phyloP scores from a whole-genome alignment of 139 green algal genomes.

The Gonium pectorale region DNA sequence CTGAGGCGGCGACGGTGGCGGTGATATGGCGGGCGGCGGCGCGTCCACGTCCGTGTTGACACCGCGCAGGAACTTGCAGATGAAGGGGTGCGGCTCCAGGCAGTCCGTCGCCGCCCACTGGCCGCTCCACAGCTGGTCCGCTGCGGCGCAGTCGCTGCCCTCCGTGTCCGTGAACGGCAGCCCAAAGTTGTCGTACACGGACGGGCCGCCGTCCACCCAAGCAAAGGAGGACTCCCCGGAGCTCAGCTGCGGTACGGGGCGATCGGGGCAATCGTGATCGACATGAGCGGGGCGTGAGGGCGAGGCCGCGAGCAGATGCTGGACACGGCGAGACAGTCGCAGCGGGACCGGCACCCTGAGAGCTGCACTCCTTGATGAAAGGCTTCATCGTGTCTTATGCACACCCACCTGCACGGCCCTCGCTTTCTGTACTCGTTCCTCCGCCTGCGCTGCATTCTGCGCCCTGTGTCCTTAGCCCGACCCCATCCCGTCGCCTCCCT shows the following conservation, averaged over 20 bases:
- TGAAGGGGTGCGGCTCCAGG: conserved; percentile 31
- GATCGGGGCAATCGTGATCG: not conserved
- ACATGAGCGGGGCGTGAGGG: too few species aligned
- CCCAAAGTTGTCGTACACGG: conserved; percentile 27
- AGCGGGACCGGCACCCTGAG: too few species aligned
- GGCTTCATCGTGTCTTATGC: too few species aligned
- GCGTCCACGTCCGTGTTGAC: not conserved
- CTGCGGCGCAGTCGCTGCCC: conserved; percentile 28
- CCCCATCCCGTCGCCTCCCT: not conserved
- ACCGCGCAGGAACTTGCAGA: conserved; percentile 30
- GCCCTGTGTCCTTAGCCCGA: too few species aligned
- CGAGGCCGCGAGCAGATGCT: too few species aligned
- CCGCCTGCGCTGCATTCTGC: too few species aligned
- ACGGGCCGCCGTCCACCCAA: conserved; percentile 31
- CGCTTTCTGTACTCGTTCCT: too few species aligned
- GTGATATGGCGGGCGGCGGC: not conserved
- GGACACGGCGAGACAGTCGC: too few species aligned
- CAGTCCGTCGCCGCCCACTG: conserved; percentile 21
- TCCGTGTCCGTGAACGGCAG: conserved; percentile 39
- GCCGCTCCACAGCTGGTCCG: conserved; percentile 30
- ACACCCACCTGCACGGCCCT: too few species aligned
- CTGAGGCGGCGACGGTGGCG: not conserved
- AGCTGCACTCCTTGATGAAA: too few species aligned
- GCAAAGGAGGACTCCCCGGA: conserved; percentile 1
- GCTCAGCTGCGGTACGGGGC: not conserved